phyloP scores from a whole-genome alignment of 2,329 filamentous ascomycete genomes.

The Rutstroemia sp. region DNA sequence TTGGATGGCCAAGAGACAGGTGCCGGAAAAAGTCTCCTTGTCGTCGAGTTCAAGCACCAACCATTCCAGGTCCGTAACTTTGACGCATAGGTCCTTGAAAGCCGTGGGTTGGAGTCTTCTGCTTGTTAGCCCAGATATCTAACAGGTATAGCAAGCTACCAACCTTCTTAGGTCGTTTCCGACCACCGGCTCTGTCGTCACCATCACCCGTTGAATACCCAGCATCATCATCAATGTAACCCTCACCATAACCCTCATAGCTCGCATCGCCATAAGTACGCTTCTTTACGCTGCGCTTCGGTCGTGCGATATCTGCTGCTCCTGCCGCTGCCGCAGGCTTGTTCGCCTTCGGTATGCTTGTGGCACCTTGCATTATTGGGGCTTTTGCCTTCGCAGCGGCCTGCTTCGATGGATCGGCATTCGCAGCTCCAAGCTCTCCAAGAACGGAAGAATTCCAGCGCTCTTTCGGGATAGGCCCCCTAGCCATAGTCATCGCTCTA shows the following conservation, averaged over 20 bases:
- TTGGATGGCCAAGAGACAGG: background rate
- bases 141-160: constrained; percentile 20
- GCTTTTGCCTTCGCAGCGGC: constrained; percentile 10
- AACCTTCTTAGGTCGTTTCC: constrained; percentile 62
- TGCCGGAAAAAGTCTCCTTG: constrained; percentile 1
- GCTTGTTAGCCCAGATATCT: constrained; percentile 20
- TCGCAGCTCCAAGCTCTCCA: constrained; percentile 38
- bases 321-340: background rate
- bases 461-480: constrained; percentile 46
- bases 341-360: background rate
- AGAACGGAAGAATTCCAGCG: constrained; percentile 52
- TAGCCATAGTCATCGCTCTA: constrained; percentile 50
- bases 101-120: constrained; percentile 20
- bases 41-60: constrained; percentile 38
- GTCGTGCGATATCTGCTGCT: constrained; percentile 36
- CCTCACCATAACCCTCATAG: constrained; percentile 68
- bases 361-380: background rate
- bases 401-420: constrained; percentile 12
- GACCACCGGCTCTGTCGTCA: constrained; percentile 47
- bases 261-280: constrained; percentile 68
- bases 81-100: constrained; percentile 24
- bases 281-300: constrained; percentile 63
- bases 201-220: constrained; percentile 69
- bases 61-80: constrained; percentile 52
- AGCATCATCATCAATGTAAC: constrained; percentile 59